Conservation (phyloP, 257 asterid genomes). For the Agastache rugosa region DNA sequence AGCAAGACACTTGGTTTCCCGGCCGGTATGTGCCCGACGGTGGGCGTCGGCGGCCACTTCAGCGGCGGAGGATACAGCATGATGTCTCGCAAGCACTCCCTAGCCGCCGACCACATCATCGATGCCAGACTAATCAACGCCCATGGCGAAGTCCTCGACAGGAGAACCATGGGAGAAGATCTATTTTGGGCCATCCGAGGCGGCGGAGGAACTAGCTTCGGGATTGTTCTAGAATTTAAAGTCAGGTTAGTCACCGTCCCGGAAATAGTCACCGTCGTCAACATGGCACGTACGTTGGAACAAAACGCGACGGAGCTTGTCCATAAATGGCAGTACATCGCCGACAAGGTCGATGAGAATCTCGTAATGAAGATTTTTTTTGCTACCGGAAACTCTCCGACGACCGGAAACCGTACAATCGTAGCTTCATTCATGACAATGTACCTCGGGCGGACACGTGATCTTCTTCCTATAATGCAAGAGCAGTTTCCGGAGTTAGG, state of each 20-base stretch:
- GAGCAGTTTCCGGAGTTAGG: conserved; percentile 37
- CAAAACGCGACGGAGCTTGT: conserved; percentile 49
- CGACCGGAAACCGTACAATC: not conserved
- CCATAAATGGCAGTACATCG: conserved; percentile 44
- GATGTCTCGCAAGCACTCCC: conserved; percentile 40
- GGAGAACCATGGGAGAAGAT: conserved; percentile 57
- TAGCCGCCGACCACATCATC: conserved; percentile 47
- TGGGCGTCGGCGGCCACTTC: conserved; percentile 60
- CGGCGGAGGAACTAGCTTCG: conserved; percentile 59
- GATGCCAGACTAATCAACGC: conserved; percentile 48
- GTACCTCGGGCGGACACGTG: conserved; percentile 26
- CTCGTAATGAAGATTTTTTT: conserved; percentile 33
- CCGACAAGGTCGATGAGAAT: conserved; percentile 40
- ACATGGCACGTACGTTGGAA: conserved; percentile 38
- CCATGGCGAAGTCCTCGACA: conserved; percentile 40
- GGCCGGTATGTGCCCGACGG: conserved; percentile 53
- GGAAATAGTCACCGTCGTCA: conserved; percentile 42
- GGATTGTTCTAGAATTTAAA: conserved; percentile 47
- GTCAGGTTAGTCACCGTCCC: conserved; percentile 41
- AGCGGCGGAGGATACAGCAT: conserved; percentile 57
- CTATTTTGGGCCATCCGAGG: conserved; percentile 65
- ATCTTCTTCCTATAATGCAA: conserved; percentile 35
- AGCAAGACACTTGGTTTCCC: conserved; percentile 43
- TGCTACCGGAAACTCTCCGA: not conserved
- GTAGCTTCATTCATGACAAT: conserved; percentile 2